Evolutionary conservation across 202 grass and related monocot genomes (phyloP).

Genomic region (Musa balbisiana): DNA sequence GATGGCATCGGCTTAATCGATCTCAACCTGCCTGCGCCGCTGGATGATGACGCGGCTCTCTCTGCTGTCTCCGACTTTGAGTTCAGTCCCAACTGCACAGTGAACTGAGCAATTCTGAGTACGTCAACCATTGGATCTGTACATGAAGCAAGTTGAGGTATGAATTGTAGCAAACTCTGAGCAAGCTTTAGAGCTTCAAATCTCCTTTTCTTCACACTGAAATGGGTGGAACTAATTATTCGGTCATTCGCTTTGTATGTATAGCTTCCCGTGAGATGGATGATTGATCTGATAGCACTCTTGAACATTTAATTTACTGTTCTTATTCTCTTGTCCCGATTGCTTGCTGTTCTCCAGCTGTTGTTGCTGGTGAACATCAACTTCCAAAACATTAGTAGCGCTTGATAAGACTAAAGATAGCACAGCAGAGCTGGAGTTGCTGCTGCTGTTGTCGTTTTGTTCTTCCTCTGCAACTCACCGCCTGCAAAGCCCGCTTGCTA

Average conservation of each 20-base stretch:
- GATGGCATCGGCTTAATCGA: constrained; percentile 51
- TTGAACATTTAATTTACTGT: too few species aligned
- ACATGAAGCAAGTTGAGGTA: neutral
- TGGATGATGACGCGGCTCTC: constrained; percentile 78
- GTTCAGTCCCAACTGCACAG: constrained; percentile 24
- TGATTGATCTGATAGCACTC: too few species aligned
- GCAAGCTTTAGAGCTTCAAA: neutral
- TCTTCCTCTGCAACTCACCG: neutral
- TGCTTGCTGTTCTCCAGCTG: neutral
- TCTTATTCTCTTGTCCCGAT: neutral
- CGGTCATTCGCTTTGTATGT: neutral
- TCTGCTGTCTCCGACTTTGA: constrained; percentile 75
- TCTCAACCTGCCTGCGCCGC: constrained; percentile 63
- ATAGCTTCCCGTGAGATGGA: too few species aligned
- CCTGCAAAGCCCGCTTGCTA: constrained; percentile 1
- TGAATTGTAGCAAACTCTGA: neutral
- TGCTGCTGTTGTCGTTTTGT: neutral
- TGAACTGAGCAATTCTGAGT: constrained; percentile 7
- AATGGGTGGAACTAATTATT: neutral
- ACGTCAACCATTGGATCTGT: neutral
- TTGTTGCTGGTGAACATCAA: neutral
- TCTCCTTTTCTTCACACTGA: neutral
- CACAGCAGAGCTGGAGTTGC: neutral
- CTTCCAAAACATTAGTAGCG: neutral
- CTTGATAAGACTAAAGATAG: neutral